Evolutionary conservation across 768 basidiomycete genomes (phyloP).

Genomic region (Bullera alba): DNA sequence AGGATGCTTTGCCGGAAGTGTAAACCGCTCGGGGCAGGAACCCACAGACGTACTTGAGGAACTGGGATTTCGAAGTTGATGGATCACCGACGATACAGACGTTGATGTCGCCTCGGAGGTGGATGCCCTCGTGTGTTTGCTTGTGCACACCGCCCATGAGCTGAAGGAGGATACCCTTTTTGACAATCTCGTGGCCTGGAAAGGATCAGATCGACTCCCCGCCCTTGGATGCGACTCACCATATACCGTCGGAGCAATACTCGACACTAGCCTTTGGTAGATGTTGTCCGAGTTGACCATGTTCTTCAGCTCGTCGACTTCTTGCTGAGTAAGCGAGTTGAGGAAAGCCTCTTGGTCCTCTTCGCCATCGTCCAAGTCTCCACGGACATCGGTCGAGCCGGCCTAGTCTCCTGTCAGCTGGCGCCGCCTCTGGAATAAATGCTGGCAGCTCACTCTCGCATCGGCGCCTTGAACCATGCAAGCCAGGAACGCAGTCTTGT

Average conservation of each 20-base stretch:
- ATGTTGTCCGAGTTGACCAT: constrained; percentile 96
- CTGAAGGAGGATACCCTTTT: constrained; percentile 91
- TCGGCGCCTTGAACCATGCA: constrained; percentile 95
- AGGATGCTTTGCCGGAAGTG: constrained; percentile 98
- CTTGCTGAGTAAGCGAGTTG: constrained; percentile 79
- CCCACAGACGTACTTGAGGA: constrained; percentile 97
- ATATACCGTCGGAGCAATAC: constrained; percentile 95
- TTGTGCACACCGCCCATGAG: constrained; percentile 99
- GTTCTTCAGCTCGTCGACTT: constrained; percentile 84
- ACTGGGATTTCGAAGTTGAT: constrained; percentile 95
- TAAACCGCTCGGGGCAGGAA: constrained; percentile 97
- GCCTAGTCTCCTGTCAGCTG: constrained; percentile 50
- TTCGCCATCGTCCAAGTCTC: constrained; percentile 74
- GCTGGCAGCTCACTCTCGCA: constrained; percentile 59
- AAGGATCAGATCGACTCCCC: neutral
- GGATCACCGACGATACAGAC: constrained; percentile 98
- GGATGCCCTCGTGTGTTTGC: constrained; percentile 89
- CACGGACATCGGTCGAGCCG: constrained; percentile 67
- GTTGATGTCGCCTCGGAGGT: constrained; percentile 96
- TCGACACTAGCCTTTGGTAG: constrained; percentile 84
- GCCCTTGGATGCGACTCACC: constrained; percentile 49
- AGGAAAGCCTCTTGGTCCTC: constrained; percentile 66
- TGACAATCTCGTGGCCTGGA: constrained; percentile 86
- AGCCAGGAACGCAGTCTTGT: constrained; percentile 96
- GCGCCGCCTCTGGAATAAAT: neutral